These are phyloP conservation scores for Parachaetomium inaequale DNA, from an alignment of 495 filamentous ascomycete genomes.

Conservation along the genomic window DNA sequence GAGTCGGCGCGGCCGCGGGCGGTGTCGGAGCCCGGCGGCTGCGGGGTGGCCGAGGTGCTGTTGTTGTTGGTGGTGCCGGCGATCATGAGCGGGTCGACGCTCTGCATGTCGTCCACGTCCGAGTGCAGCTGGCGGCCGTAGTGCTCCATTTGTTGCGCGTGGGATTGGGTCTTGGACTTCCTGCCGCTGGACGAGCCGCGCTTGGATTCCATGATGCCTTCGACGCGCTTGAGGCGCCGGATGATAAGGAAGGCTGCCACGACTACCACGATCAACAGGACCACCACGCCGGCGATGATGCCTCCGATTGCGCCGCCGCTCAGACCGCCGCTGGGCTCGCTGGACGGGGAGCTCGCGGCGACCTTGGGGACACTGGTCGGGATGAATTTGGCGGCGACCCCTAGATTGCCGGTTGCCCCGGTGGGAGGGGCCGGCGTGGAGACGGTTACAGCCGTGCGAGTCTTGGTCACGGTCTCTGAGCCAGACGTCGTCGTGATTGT, in stretches of 20 bases:
- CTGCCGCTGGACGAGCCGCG: constrained; percentile 29
- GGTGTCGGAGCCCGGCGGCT: constrained; percentile 1
- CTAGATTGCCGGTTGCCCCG: constrained; percentile 17
- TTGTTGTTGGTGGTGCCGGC: constrained; percentile 10
- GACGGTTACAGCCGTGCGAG: constrained; percentile 27
- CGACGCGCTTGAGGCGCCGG: constrained; percentile 36
- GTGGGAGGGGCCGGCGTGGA: constrained; percentile 28
- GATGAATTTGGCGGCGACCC: constrained; percentile 35
- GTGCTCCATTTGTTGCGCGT: constrained; percentile 29
- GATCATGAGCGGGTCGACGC: constrained; percentile 28
- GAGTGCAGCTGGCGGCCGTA: constrained; percentile 24
- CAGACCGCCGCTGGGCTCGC: constrained; percentile 27
- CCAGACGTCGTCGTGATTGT: constrained; percentile 35
- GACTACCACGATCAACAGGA: constrained; percentile 37
- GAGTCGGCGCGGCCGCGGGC: constrained; percentile 26
- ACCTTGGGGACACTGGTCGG: constrained; percentile 40
- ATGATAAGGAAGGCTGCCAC: constrained; percentile 38
- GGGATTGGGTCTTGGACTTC: constrained; percentile 19
- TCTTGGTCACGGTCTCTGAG: constrained; percentile 29
- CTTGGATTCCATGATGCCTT: constrained; percentile 31
- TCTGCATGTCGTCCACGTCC: constrained; percentile 18
- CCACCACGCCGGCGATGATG: constrained; percentile 44
- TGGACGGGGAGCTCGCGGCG: constrained; percentile 6
- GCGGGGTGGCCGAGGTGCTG: constrained; percentile 17
- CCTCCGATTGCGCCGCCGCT: constrained; percentile 38